Conservation (phyloP, 768 basidiomycete genomes). For the Pulveroboletus sp. region DNA sequence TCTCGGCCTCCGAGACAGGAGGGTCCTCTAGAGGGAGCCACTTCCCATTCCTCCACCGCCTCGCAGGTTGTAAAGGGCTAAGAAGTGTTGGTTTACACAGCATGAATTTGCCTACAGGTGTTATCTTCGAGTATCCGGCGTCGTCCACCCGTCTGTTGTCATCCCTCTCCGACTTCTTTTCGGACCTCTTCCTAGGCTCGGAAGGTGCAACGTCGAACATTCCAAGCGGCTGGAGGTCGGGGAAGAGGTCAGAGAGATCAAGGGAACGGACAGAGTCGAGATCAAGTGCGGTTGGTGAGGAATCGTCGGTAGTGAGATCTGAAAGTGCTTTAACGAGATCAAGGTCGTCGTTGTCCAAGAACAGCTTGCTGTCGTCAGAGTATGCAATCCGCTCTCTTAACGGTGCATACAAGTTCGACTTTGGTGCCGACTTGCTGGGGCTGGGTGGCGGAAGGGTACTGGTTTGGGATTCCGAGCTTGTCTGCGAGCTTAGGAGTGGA, state of each 20-base stretch:
- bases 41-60: slow-evolving; percentile 61
- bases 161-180: slow-evolving; percentile 57
- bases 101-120: slow-evolving; percentile 78
- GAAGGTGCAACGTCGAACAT: slow-evolving; percentile 46
- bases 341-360: slow-evolving; percentile 52
- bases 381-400: slow-evolving; percentile 58
- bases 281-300: slow-evolving; percentile 12
- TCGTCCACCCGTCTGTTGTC: slow-evolving; percentile 80
- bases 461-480: slow-evolving; percentile 38
- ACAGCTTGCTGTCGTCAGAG: slow-evolving; percentile 41
- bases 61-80: slow-evolving; percentile 79
- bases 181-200: slow-evolving; percentile 48
- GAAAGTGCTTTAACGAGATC: slow-evolving; percentile 51
- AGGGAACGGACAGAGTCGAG: slow-evolving; percentile 32
- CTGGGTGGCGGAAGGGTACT: slow-evolving; percentile 4
- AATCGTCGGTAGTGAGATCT: slow-evolving; percentile 34
- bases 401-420: slow-evolving; percentile 49
- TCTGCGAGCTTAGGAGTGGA: slow-evolving; percentile 46
- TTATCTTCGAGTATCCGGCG: slow-evolving; percentile 69
- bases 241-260: slow-evolving; percentile 73
- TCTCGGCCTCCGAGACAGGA: slow-evolving; percentile 36
- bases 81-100: slow-evolving; percentile 78
- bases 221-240: slow-evolving; percentile 68
- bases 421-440: slow-evolving; percentile 39
- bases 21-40: slow-evolving; percentile 66